Conservation (phyloP, 2,329 filamentous ascomycete genomes). For the Alternaria gaisen region DNA sequence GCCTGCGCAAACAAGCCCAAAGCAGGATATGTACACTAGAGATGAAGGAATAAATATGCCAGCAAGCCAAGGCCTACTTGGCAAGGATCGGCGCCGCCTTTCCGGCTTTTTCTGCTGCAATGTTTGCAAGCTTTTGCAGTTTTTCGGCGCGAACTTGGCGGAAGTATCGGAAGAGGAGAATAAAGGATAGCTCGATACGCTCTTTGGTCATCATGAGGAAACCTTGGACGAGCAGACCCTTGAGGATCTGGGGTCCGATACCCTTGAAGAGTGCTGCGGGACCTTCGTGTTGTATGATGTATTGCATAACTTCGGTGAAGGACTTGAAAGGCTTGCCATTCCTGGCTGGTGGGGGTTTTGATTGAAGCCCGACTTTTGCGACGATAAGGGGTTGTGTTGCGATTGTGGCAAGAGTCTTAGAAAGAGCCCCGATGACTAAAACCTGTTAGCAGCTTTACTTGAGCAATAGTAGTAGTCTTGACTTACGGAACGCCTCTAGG, state of each 20-base stretch:
- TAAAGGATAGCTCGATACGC: constrained; percentile 86
- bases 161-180: constrained; percentile 85
- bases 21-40: constrained; percentile 13
- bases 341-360: constrained; percentile 83
- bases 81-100: constrained; percentile 43
- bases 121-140: constrained; percentile 71
- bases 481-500: constrained; percentile 90
- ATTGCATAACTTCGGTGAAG: constrained; percentile 93
- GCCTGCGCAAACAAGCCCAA: neutral
- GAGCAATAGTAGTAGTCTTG: neutral
- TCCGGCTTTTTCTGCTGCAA: constrained; percentile 66
- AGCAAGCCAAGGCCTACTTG: constrained; percentile 32
- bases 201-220: constrained; percentile 99
- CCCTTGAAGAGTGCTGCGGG: constrained; percentile 90
- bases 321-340: constrained; percentile 92
- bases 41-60: constrained; percentile 11
- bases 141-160: constrained; percentile 74
- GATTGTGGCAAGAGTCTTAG: constrained; percentile 90
- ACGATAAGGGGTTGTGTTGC: constrained; percentile 95
- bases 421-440: constrained; percentile 87
- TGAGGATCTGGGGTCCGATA: constrained; percentile 90
- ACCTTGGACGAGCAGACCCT: constrained; percentile 92
- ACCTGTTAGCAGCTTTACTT: constrained; percentile 23
- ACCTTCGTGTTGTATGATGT: constrained; percentile 91
- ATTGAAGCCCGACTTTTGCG: constrained; percentile 96